These are phyloP conservation scores for Kalaharituber pfeilii DNA, from an alignment of 2,329 filamentous ascomycete species.

Conservation along the genomic window DNA sequence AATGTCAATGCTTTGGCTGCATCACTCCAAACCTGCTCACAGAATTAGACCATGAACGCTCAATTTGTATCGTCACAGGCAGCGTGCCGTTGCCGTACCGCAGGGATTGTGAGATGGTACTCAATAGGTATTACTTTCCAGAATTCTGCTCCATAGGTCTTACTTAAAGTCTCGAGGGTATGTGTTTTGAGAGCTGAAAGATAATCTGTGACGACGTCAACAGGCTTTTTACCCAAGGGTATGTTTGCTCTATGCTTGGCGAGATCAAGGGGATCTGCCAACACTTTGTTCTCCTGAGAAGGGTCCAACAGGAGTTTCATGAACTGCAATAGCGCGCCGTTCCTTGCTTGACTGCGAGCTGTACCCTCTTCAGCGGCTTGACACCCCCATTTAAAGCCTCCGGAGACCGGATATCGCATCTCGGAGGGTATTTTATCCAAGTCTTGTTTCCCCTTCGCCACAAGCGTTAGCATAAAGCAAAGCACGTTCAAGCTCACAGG, in stretches of 20 bases:
- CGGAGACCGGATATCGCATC: neutral
- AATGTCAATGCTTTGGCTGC: slow-evolving; percentile 70
- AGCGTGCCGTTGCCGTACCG: slow-evolving; percentile 35
- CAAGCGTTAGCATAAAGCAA: neutral
- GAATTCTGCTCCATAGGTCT: neutral
- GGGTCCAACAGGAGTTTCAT: neutral
- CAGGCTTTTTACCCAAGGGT: slow-evolving; percentile 5
- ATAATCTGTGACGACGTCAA: slow-evolving; percentile 6
- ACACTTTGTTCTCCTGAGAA: neutral
- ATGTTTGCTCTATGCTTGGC: neutral
- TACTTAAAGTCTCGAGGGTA: neutral
- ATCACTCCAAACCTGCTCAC: slow-evolving; percentile 45
- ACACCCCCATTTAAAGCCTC: neutral
- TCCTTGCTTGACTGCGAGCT: neutral
- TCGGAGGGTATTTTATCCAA: neutral
- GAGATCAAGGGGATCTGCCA: slow-evolving; percentile 5
- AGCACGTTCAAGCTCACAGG: no score
- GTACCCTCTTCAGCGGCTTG: neutral
- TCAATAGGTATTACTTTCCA: slow-evolving; percentile 28
- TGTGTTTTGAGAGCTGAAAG: neutral
- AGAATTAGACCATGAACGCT: no score
- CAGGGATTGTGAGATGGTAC: slow-evolving; percentile 65
- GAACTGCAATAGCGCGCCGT: neutral
- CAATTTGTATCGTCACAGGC: no score
- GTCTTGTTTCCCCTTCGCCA: neutral